Evolutionary conservation across 2,329 filamentous ascomycete species (phyloP), one percentile per base, ranked within the genome.

Genomic region (Epichloe glyceriae): DNA sequence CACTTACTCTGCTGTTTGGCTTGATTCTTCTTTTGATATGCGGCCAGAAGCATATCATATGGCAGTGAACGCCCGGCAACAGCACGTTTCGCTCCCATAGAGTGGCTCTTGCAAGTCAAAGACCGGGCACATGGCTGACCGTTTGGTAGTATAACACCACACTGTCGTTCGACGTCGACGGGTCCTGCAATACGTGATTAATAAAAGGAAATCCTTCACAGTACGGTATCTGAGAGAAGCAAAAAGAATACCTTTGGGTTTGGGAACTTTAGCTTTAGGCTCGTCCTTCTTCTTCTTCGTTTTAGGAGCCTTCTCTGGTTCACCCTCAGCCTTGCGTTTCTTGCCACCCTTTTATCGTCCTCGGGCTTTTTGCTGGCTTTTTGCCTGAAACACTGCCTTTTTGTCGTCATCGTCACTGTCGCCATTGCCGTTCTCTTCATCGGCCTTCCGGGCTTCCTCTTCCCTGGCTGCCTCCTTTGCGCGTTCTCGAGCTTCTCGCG

Each of bases 11-110:
- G 93, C 71, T 95, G 88, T 63, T 95, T 95, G 20, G 93, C 93
- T 67, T 97, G 93, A 61, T 98, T 98, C 75, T 96, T 97, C 76
- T 97, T 96, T 67, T 93, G 87, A 62, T 93, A 93, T 7, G 85
- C 84, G 14, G 86, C 83, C 38, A 96, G 75, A 39, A 96, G 73
- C 84, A 95, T 93, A 66, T 95, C 89, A 62, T 96, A 96, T 1
- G 90, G 90, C 53, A 95, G 70, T 43, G 86, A 93, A 54, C 90
- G 78, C 1, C 90, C 90, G 5, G 88, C 85, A 3, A 96, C 90
- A 1, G 86, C 85, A 58, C 90, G 78, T 68, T 96, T 96, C 5
- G 90, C 85, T 11, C 90, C 89, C 90, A 96, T 95, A n/a, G 79
- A 84, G 57, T 96, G 90, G 53, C 85, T 91, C 69, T 96, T 96